A percentile compares a stretch with the other conserved stretches of the same genome.
phyloP scores from a whole-genome alignment of 2,329 filamentous ascomycete species.

The Arthrobotrys pseudoclavata region DNA sequence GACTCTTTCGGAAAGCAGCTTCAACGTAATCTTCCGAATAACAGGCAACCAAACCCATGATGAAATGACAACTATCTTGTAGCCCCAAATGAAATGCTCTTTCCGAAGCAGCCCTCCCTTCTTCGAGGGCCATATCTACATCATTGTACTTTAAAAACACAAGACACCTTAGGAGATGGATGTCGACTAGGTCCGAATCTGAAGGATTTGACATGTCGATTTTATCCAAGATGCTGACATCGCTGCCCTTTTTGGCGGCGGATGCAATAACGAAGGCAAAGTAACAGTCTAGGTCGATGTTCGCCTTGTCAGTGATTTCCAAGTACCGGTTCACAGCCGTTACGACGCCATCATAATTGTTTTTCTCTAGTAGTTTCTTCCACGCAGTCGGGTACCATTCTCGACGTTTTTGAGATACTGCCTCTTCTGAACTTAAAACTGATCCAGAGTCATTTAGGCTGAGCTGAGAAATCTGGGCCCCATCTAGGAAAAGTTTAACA shows the following conservation, averaged over 20 bases:
- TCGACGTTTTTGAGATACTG: slow-evolving; percentile 41
- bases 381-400: slow-evolving; percentile 50
- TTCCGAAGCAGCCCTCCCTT: slow-evolving; percentile 41
- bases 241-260: slow-evolving; percentile 11
- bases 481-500: slow-evolving; percentile 3
- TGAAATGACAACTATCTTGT: slow-evolving; percentile 41
- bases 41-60: slow-evolving; percentile 46
- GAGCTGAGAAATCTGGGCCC: slow-evolving; percentile 16
- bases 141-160: slow-evolving; percentile 45
- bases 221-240: slow-evolving; percentile 34
- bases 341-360: slow-evolving; percentile 38
- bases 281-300: slow-evolving; percentile 47
- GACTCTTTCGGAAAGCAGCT: slow-evolving; percentile 35
- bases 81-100: slow-evolving; percentile 25
- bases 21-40: slow-evolving; percentile 51
- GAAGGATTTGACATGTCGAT: slow-evolving; percentile 47
- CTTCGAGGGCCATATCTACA: slow-evolving; percentile 33
- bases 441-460: slow-evolving; percentile 6
- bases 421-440: slow-evolving; percentile 36
- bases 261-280: slow-evolving; percentile 34
- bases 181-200: slow-evolving; percentile 42
- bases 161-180: slow-evolving; percentile 34
- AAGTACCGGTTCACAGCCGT: slow-evolving; percentile 41
- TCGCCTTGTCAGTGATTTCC: slow-evolving; percentile 39
- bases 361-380: slow-evolving; percentile 50